phyloP scores from a whole-genome alignment of 108 stramenopile species.

The Cyclotella sp. region DNA sequence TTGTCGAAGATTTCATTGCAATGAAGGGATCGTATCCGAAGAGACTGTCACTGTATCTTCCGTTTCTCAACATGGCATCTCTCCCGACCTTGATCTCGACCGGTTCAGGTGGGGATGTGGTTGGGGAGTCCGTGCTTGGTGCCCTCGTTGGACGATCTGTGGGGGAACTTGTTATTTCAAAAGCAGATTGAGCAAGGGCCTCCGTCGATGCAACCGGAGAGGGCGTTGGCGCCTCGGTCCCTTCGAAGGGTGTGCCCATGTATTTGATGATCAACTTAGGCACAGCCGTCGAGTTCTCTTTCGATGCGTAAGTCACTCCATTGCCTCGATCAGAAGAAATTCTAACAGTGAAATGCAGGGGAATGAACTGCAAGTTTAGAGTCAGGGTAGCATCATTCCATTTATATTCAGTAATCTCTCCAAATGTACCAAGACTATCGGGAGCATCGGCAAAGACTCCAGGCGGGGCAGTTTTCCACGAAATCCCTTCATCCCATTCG shows the following conservation, averaged over 20 bases:
- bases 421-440: constrained; percentile 11
- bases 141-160: neutral
- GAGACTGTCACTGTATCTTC: constrained; percentile 7
- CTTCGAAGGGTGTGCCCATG: constrained; percentile 2
- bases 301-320: constrained; percentile 25
- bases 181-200: neutral
- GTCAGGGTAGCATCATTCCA: constrained; percentile 23
- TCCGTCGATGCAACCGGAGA: neutral
- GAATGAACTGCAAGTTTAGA: constrained; percentile 3
- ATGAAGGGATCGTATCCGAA: constrained; percentile 25
- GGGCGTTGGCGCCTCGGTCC: constrained; percentile 2
- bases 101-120: neutral
- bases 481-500: constrained; percentile 27
- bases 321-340: constrained; percentile 11
- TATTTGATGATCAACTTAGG: constrained; percentile 23
- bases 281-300: constrained; percentile 10
- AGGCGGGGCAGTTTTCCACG: constrained; percentile 21
- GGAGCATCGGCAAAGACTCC: constrained; percentile 19
- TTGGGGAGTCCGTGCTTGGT: neutral
- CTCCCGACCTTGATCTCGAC: neutral
- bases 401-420: neutral
- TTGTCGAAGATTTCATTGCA: constrained; percentile 1
- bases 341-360: constrained; percentile 5
- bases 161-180: neutral
- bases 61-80: constrained; percentile 32